Percentiles rank a stretch among this genome's conserved stretches.
Conservation (phyloP, 1,139 yeast species). For the Taphrina wiesneri region DNA sequence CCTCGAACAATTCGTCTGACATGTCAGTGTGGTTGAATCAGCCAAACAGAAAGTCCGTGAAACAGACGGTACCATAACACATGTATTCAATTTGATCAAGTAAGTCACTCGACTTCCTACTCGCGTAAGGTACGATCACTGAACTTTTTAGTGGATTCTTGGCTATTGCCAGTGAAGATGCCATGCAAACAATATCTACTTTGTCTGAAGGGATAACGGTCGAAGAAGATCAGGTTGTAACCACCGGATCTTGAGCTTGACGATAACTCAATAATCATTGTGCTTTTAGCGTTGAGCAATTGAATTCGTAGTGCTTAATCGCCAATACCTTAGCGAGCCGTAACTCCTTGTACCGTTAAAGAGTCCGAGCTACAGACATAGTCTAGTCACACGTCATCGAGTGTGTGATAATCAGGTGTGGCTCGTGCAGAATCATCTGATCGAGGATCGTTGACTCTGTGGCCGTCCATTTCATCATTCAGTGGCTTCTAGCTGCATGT, state of each 20-base stretch:
- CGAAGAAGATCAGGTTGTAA: constrained; percentile 21
- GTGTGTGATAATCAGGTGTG: too few species aligned
- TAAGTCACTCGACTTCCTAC: neutral
- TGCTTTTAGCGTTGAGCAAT: neutral
- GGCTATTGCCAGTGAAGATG: constrained; percentile 18
- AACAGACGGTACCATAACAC: constrained; percentile 22
- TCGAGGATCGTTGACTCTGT: too few species aligned
- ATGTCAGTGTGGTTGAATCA: constrained; percentile 1
- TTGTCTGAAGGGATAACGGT: constrained; percentile 5
- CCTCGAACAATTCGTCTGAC: neutral
- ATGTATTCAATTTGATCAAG: constrained; percentile 24
- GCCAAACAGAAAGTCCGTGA: constrained; percentile 11
- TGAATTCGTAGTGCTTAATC: too few species aligned
- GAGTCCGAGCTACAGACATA: too few species aligned
- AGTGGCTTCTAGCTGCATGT: too few species aligned
- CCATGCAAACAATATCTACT: neutral
- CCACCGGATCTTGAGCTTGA: neutral
- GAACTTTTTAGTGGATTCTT: neutral
- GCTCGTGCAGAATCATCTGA: too few species aligned
- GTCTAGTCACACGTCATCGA: too few species aligned
- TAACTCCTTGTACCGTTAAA: too few species aligned
- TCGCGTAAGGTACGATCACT: neutral
- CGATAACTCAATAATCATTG: neutral
- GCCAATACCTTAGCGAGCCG: too few species aligned
- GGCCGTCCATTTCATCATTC: too few species aligned